Evolutionary conservation across 345 rosid species (phyloP).

Genomic region (Eucalyptus albens): DNA sequence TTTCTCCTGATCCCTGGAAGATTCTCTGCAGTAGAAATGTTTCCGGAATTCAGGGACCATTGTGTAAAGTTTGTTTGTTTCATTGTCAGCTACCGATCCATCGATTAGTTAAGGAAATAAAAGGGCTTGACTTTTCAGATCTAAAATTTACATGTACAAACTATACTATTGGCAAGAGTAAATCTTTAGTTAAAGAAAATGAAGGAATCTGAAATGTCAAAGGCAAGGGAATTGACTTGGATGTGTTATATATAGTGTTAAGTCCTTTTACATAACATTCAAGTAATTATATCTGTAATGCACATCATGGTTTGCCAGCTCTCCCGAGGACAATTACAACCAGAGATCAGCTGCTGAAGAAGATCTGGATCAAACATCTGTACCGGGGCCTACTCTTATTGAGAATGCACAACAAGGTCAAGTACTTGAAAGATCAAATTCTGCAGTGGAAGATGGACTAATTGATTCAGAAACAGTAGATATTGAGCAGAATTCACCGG

Average conservation of each 20-base stretch:
- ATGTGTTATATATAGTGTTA: neutral
- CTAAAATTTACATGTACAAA: neutral
- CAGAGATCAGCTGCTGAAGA: constrained; percentile 31
- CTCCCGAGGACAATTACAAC: constrained; percentile 50
- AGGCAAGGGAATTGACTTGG: neutral
- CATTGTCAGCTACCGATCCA: neutral
- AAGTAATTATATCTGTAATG: neutral
- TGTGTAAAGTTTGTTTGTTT: neutral
- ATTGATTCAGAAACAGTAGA: constrained; percentile 26
- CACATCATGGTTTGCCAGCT: constrained; percentile 28
- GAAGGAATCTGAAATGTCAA: neutral
- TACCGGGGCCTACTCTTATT: constrained; percentile 17
- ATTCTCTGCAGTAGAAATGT: neutral
- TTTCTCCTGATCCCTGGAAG: neutral
- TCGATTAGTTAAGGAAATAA: neutral
- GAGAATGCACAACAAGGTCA: constrained; percentile 23
- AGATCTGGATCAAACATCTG: constrained; percentile 25
- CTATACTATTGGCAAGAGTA: neutral
- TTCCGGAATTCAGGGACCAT: neutral
- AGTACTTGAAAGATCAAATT: constrained; percentile 20
- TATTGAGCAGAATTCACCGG: constrained; percentile 45
- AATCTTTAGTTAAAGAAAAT: neutral
- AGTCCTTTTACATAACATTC: neutral
- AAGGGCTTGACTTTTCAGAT: neutral
- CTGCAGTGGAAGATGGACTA: constrained; percentile 24